Percentiles rank a stretch among this genome's conserved stretches.
phyloP scores from a whole-genome alignment of 164 flowering plant species.

The Santalum album region DNA sequence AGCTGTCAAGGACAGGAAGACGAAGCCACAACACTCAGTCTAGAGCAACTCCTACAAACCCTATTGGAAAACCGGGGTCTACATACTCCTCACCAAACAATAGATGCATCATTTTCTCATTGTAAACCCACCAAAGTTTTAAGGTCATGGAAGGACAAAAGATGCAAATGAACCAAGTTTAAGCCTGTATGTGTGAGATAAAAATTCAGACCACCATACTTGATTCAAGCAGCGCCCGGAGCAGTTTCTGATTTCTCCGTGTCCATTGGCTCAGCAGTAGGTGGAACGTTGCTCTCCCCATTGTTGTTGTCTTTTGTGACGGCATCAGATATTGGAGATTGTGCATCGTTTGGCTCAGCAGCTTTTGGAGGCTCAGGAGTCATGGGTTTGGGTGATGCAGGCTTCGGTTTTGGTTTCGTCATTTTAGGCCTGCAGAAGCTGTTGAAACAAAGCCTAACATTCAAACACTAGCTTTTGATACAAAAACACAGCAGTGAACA shows the following conservation, averaged over 20 bases:
- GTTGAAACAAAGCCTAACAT: slow-evolving; percentile 6
- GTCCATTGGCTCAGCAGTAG: slow-evolving; percentile 64
- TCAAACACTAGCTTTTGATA: no score
- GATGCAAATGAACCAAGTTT: no score
- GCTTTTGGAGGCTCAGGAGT: slow-evolving; percentile 40
- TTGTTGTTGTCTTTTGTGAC: neutral
- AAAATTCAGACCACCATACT: neutral
- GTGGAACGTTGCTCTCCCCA: slow-evolving; percentile 25
- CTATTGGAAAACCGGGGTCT: no score
- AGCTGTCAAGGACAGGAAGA: no score
- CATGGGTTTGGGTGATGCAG: slow-evolving; percentile 61
- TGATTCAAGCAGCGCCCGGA: slow-evolving; percentile 5
- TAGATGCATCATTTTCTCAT: no score
- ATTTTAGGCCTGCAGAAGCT: slow-evolving; percentile 83
- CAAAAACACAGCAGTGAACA: no score
- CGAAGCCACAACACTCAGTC: no score
- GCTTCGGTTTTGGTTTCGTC: slow-evolving; percentile 75
- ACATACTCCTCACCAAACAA: no score
- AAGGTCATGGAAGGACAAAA: no score
- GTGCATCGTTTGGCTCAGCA: slow-evolving; percentile 29
- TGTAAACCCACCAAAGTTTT: no score
- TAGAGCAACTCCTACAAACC: no score
- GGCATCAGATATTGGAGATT: slow-evolving; percentile 20
- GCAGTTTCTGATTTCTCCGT: slow-evolving; percentile 40
- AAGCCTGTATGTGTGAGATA: no score